Conservation (phyloP, 2,329 filamentous ascomycete species). For the Iodosphaeria phyllophila region DNA sequence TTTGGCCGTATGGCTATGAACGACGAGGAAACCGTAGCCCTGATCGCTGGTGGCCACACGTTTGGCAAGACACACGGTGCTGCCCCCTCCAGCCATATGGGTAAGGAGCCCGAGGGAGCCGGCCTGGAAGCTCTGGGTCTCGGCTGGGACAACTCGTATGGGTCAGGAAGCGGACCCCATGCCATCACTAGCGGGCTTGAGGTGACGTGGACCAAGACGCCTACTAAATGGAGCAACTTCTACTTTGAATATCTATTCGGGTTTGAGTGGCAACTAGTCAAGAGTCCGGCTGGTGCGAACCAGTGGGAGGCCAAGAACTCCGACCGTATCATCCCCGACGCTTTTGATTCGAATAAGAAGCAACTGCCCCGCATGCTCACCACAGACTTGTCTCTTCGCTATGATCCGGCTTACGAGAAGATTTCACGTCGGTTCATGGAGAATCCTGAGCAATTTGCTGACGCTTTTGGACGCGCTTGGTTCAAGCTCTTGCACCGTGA, state of each 20-base stretch:
- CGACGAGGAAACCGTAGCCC: conserved; percentile 62
- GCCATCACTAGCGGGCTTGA: conserved; percentile 62
- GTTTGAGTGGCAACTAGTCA: conserved; percentile 59
- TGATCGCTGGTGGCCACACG: conserved; percentile 62
- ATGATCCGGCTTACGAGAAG: conserved; percentile 57
- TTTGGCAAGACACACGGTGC: conserved; percentile 72
- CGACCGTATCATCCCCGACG: conserved; percentile 49
- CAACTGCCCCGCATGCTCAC: conserved; percentile 58
- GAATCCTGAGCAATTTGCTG: conserved; percentile 47
- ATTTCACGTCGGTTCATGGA: conserved; percentile 52
- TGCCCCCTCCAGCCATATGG: conserved; percentile 41
- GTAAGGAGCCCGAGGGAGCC: conserved; percentile 47
- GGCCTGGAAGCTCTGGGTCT: conserved; percentile 47
- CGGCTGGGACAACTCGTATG: conserved; percentile 49
- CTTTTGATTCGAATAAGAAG: conserved; percentile 52
- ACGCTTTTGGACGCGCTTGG: conserved; percentile 57
- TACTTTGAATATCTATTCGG: conserved; percentile 63
- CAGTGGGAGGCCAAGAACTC: conserved; percentile 60
- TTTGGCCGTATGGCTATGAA: conserved; percentile 72
- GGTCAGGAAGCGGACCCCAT: conserved; percentile 46
- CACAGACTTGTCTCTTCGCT: conserved; percentile 52
- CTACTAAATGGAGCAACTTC: conserved; percentile 56
- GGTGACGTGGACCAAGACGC: conserved; percentile 65
- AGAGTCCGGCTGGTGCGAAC: conserved; percentile 57
- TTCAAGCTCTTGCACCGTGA: conserved; percentile 74